These are phyloP conservation scores for Chloris gayana DNA, from an alignment of 176 grass and related monocot species.

Conservation along the genomic window DNA sequence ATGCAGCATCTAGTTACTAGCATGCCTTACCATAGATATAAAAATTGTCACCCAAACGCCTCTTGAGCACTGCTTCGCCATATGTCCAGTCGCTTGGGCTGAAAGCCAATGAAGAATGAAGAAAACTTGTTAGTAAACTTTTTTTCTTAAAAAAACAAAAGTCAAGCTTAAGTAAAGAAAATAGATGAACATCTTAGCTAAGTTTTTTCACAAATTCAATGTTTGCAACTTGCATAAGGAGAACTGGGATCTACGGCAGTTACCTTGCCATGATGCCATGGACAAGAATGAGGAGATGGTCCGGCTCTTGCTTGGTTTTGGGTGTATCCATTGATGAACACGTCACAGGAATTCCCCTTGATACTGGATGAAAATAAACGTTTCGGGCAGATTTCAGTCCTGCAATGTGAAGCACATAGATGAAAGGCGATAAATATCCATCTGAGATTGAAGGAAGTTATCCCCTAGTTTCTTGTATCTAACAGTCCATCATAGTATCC, in stretches of 20 bases:
- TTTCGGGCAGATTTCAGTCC: neutral
- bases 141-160: neutral
- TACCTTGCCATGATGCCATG: slow-evolving; percentile 94
- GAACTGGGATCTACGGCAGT: neutral
- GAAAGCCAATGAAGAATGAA: slow-evolving; percentile 24
- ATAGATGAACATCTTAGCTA: neutral
- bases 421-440: too few species aligned
- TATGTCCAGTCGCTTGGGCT: slow-evolving; percentile 88
- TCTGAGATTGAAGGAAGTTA: too few species aligned
- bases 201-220: neutral
- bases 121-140: slow-evolving; percentile 5
- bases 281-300: slow-evolving; percentile 89
- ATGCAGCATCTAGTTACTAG: neutral
- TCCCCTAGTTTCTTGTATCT: too few species aligned
- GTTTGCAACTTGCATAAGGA: neutral
- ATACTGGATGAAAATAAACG: neutral
- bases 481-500: too few species aligned
- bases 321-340: slow-evolving; percentile 36
- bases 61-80: slow-evolving; percentile 63
- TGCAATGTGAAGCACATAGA: neutral
- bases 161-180: neutral
- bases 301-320: slow-evolving; percentile 54
- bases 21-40: slow-evolving; percentile 69
- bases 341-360: neutral
- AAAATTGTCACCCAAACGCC: slow-evolving; percentile 62